Conservation (phyloP, 2,329 filamentous ascomycete genomes). For the Hypoxylon sp. region DNA sequence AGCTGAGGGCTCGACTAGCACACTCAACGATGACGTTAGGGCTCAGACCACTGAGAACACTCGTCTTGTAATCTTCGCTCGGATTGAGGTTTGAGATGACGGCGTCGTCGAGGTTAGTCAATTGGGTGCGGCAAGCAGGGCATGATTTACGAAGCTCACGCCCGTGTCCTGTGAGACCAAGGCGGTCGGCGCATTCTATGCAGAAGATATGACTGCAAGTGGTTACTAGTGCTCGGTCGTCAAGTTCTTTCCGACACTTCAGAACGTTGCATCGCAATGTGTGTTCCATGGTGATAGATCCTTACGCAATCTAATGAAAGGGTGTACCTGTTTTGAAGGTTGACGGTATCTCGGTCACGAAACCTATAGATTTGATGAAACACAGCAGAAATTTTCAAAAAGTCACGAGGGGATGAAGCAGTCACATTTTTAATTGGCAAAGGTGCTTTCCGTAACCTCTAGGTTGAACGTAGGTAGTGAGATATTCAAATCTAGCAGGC, state of each 20-base stretch:
- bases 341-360: too few relatives aligned
- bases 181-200: slow-evolving; percentile 71
- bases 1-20: slow-evolving; percentile 78
- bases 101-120: slow-evolving; percentile 78
- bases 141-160: slow-evolving; percentile 66
- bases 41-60: slow-evolving; percentile 81
- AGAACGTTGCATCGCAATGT: slow-evolving; percentile 80
- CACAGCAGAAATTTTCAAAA: too few relatives aligned
- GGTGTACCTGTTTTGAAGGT: not conserved
- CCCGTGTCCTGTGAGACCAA: slow-evolving; percentile 67
- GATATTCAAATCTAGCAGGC: too few relatives aligned
- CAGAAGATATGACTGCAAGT: slow-evolving; percentile 96
- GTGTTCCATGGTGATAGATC: slow-evolving; percentile 69
- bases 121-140: slow-evolving; percentile 76
- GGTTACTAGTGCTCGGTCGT: slow-evolving; percentile 80
- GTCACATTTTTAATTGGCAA: too few relatives aligned
- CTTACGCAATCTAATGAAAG: not conserved
- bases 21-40: slow-evolving; percentile 88
- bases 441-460: too few relatives aligned
- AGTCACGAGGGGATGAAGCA: too few relatives aligned
- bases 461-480: too few relatives aligned
- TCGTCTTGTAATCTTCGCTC: slow-evolving; percentile 89
- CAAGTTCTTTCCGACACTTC: slow-evolving; percentile 75
- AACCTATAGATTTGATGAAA: too few relatives aligned
- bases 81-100: slow-evolving; percentile 77